These are phyloP conservation scores for Neonectria punicea DNA, from an alignment of 2,329 filamentous ascomycete genomes.

Conservation along the genomic window DNA sequence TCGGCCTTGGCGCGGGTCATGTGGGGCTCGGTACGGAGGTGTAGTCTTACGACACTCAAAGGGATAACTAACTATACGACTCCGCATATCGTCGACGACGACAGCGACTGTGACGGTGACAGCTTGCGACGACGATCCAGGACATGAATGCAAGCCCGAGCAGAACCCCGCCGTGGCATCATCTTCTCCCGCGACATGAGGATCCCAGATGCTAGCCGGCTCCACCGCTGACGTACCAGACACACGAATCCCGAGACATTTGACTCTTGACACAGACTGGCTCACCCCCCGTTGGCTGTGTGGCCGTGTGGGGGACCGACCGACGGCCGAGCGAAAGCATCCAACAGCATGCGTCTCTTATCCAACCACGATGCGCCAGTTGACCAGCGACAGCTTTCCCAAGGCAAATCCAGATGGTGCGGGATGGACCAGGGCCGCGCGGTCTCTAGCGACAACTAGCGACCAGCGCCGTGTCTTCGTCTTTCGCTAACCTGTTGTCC, in stretches of 20 bases:
- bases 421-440: not conserved
- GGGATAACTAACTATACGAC: too few relatives aligned
- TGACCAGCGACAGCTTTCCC: not conserved
- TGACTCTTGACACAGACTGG: conserved; percentile 5
- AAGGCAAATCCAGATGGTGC: conserved; percentile 7
- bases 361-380: not conserved
- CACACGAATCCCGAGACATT: conserved; percentile 24
- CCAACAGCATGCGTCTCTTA: not conserved
- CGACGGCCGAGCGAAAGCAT: not conserved
- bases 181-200: conserved; percentile 5
- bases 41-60: too few relatives aligned
- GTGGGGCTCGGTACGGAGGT: too few relatives aligned
- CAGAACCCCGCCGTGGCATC: conserved; percentile 10
- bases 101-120: not conserved
- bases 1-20: too few relatives aligned
- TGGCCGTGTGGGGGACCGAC: not conserved
- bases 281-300: not conserved
- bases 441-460: conserved; percentile 3
- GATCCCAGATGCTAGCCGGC: conserved; percentile 22
- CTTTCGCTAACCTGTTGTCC: not conserved
- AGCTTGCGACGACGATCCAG: conserved; percentile 10
- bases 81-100: not conserved
- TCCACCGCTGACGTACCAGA: conserved; percentile 26
- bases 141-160: not conserved
- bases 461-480: not conserved